phyloP scores from a whole-genome alignment of 192 early-diverging fungal genomes.

The Allomyces arbusculus region DNA sequence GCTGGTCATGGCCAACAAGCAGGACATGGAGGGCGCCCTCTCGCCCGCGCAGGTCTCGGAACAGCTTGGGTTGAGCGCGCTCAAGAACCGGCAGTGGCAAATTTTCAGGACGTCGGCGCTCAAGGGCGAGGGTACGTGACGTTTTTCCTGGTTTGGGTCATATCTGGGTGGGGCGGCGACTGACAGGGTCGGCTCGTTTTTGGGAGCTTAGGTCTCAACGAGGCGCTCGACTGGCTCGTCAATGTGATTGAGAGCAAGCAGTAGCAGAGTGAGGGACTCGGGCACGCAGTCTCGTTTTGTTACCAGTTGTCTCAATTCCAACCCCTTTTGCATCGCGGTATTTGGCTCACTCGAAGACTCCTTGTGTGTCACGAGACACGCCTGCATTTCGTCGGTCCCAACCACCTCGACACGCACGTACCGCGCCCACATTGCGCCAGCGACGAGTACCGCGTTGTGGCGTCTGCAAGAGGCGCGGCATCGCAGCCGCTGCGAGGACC shows the following conservation, averaged over 20 bases:
- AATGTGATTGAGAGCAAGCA: constrained; percentile 24
- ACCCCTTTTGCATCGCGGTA: not conserved
- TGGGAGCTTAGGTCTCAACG: not conserved
- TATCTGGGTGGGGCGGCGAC: constrained; percentile 54
- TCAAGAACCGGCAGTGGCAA: constrained; percentile 81
- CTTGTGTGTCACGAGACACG: too few species aligned
- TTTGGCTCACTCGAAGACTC: too few species aligned
- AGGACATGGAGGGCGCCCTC: constrained; percentile 91
- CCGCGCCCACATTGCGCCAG: too few species aligned
- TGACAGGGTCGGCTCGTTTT: not conserved
- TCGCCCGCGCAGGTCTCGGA: constrained; percentile 73
- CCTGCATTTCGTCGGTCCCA: too few species aligned
- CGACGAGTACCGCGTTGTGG: too few species aligned
- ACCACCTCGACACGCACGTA: too few species aligned
- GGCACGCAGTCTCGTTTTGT: not conserved
- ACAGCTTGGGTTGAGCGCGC: constrained; percentile 51
- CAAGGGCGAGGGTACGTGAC: constrained; percentile 57
- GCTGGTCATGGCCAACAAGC: constrained; percentile 94
- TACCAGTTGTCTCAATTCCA: not conserved
- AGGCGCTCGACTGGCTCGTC: constrained; percentile 10
- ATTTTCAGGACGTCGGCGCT: constrained; percentile 87
- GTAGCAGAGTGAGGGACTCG: not conserved
- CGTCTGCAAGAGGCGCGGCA: too few species aligned
- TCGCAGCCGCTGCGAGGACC: too few species aligned
- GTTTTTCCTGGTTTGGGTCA: constrained; percentile 42